Base-by-base conservation (phyloP, 2,329 filamentous ascomycete genomes). In the Dichotomopilus funicola region DNA sequence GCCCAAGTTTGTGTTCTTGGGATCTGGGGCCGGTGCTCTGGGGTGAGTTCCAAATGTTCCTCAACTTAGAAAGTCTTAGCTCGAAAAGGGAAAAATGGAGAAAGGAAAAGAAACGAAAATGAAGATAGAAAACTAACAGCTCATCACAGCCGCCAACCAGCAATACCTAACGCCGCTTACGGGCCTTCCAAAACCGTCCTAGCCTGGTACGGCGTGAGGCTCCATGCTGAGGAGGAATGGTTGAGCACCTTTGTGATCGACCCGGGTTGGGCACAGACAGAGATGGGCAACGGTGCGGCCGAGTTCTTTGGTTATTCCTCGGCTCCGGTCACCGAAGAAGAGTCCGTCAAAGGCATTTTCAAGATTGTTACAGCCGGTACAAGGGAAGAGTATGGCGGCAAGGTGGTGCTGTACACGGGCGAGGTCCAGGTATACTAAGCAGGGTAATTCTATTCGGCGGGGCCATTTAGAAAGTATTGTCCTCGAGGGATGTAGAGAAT, bases 131-230 rank as follows among this genome's bases (percentile, higher is more conserved):
- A 36, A 34, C 6, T 49, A 13, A 7, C 36, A 5, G 19, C 6
- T 3, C 10, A 27, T 12, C 4, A n/a, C 12, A 47, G 51, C 9
- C 38, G 45, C 6, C 66, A 66, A 48, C 59, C 56, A 0, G 51
- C 62, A 0, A 47, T 72, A 1, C 66, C 70, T 0, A 66, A 63
- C 11, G 67, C 71, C 0, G 68, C 70, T 0, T 79, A 81, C 56
- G 77, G 72, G 0, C 62, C 73, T 1, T 70, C 70, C 51, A 80
- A 81, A 62, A 65, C 69, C 1, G 67, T 60, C 5, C 4, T 49
- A 6, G 34, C 49, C 37, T 61, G 56, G 57, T 60, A 53, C 36
- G 47, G 50, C 36, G 11, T 59, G 6, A 13, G 48, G 8, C 54
- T 59, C 40, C 50, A 62, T 40, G 40, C 36, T 6, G 60, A 61